A percentile compares a stretch with the other conserved stretches of the same genome.
Evolutionary conservation across 495 filamentous ascomycete species (phyloP).

Genomic region (Niebla homalea): DNA sequence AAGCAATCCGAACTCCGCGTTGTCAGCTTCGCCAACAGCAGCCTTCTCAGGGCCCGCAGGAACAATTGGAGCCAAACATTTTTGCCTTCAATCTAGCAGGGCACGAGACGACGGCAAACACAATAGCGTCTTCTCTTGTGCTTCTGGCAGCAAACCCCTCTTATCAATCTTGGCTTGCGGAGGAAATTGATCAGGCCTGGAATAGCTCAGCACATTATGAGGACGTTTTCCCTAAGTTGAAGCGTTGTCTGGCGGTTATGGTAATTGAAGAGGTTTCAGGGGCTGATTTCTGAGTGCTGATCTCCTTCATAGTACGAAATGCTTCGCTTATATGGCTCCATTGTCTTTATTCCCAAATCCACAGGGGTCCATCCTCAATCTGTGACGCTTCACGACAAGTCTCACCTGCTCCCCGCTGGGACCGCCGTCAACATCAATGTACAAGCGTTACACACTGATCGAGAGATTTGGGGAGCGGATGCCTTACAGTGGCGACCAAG

Average conservation of each 20-base stretch:
- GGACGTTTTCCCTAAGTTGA: constrained; percentile 16
- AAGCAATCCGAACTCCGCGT: background rate
- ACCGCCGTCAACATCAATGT: constrained; percentile 14
- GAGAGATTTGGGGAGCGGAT: constrained; percentile 33
- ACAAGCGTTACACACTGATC: constrained; percentile 27
- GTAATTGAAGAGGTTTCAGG: background rate
- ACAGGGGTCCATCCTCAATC: constrained; percentile 20
- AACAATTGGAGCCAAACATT: constrained; percentile 31
- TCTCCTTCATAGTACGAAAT: constrained; percentile 28
- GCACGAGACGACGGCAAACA: constrained; percentile 41
- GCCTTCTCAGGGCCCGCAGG: background rate
- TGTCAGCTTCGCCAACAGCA: background rate
- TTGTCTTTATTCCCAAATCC: constrained; percentile 29
- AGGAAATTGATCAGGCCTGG: constrained; percentile 26
- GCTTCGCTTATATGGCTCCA: constrained; percentile 35
- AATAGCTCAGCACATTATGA: constrained; percentile 13
- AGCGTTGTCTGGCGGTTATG: constrained; percentile 16
- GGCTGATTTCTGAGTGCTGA: background rate
- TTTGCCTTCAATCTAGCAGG: constrained; percentile 43
- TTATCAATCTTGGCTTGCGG: constrained; percentile 34
- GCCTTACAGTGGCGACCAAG: constrained; percentile 32
- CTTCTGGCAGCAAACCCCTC: constrained; percentile 34
- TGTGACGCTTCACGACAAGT: constrained; percentile 18
- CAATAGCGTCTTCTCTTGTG: constrained; percentile 33
- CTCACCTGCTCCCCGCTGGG: constrained; percentile 16